These are phyloP conservation scores for Coix lacrymajobi DNA, from an alignment of 176 grass and related monocot genomes.

Conservation along the genomic window DNA sequence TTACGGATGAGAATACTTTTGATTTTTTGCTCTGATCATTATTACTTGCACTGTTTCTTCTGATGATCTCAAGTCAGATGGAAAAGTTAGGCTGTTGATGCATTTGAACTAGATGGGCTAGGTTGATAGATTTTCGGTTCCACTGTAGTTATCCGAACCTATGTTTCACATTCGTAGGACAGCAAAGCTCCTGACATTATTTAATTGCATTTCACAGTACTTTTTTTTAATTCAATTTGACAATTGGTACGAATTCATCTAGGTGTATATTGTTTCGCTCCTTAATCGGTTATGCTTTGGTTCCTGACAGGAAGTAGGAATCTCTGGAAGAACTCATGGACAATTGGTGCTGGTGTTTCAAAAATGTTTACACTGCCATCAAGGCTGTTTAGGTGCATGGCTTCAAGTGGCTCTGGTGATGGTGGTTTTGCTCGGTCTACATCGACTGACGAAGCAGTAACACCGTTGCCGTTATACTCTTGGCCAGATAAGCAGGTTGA, in stretches of 20 bases:
- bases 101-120: neutral
- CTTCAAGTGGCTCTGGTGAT: conserved; percentile 33
- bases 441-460: conserved; percentile 50
- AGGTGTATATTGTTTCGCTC: neutral
- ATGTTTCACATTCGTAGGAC: neutral
- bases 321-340: conserved; percentile 40
- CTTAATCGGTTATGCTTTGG: neutral
- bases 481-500: conserved; percentile 90
- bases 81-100: neutral
- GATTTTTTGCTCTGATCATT: neutral
- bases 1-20: neutral
- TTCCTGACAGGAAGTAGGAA: conserved; percentile 33
- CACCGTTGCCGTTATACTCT: conserved; percentile 37
- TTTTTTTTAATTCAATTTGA: neutral
- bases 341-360: conserved; percentile 21
- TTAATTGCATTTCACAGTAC: neutral
- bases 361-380: conserved; percentile 32
- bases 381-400: conserved; percentile 37
- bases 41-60: neutral
- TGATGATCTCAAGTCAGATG: neutral
- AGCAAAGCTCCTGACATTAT: neutral
- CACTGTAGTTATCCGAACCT: neutral
- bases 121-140: neutral
- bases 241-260: neutral
- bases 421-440: conserved; percentile 31